Evolutionary conservation across 805 yeast genomes (phyloP), one percentile per base, ranked within the genome.

Genomic region (Ogataea dorogensis): DNA sequence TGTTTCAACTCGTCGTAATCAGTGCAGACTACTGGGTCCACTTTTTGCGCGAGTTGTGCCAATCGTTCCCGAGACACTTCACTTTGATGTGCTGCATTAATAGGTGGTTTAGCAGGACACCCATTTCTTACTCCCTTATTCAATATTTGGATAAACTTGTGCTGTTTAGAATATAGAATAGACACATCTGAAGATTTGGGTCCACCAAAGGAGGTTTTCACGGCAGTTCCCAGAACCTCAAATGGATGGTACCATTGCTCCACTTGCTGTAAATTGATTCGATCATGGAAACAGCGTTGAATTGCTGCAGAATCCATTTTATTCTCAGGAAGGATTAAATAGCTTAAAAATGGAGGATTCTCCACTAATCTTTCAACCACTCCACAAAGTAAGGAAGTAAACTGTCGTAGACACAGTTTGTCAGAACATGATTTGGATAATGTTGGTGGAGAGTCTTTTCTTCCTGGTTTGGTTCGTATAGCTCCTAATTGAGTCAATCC

Each of bases 381-480:
- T 4, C 74, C 52, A 47, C 72, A 80, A 26, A 74, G 54, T 2
- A 81, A 31, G 0, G 87, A 82, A 0, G 67, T 64, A 22, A 64
- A 59, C 54, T 86, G 96, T 40, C 71, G 70, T 31, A 81, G 34
- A 27, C 85, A 70, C 17, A 91, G 57, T 51, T 91, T 91, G 56
- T 91, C 98, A 1, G 94, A 78, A 56, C 98, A 91, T 1, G 96
- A 86, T 56, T 88, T 91, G 19, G 94, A 84, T 31, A 73, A 58
- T 0, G 95, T 74, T 4, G 77, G 44, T 2, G 73, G 71, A 2
- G 96, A 82, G 54, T 93, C 98, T 18, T 68, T 56, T 33, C 98
- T 59, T 2, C 98, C 98, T 0, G 98, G 98, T 53, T 93, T 91
- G 0, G 98, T 89, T 44, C 98, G 67, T 1, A 91, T 88, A 7